These are phyloP conservation scores for Amanita molliuscula DNA, from an alignment of 768 basidiomycete genomes.

Conservation along the genomic window DNA sequence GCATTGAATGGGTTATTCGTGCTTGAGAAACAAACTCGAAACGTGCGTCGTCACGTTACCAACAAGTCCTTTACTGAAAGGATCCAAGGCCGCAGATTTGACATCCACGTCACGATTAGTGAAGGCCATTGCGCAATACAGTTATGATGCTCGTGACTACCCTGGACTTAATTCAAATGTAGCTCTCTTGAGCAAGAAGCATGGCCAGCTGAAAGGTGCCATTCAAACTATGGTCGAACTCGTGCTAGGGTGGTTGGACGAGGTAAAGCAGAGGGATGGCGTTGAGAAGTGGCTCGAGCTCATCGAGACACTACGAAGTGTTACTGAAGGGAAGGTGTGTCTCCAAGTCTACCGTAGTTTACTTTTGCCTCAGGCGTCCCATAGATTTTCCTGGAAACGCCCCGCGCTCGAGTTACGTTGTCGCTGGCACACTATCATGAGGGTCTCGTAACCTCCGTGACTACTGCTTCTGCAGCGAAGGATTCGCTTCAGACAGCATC, in stretches of 20 bases:
- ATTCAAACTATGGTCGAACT: conserved; percentile 90
- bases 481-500: conserved; percentile 79
- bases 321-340: conserved; percentile 94
- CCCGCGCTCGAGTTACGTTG: conserved; percentile 88
- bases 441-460: conserved; percentile 37
- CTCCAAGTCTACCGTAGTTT: background rate
- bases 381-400: conserved; percentile 95
- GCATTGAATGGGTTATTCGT: conserved; percentile 82
- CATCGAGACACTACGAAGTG: conserved; percentile 78
- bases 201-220: conserved; percentile 89
- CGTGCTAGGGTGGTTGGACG: conserved; percentile 72
- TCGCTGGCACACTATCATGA: conserved; percentile 83
- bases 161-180: conserved; percentile 61
- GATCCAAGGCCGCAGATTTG: conserved; percentile 76
- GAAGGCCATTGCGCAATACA: conserved; percentile 60
- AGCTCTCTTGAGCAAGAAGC: conserved; percentile 78
- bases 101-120: conserved; percentile 84
- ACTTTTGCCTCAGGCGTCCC: background rate
- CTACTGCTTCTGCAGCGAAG: conserved; percentile 35
- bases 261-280: conserved; percentile 59
- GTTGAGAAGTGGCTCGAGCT: conserved; percentile 75
- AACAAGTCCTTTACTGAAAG: background rate
- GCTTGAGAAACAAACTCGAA: conserved; percentile 94
- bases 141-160: conserved; percentile 64
- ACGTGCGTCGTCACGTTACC: conserved; percentile 38